These are phyloP conservation scores for Eucalyptus pauciflora DNA, from an alignment of 345 rosid genomes.

Conservation along the genomic window DNA sequence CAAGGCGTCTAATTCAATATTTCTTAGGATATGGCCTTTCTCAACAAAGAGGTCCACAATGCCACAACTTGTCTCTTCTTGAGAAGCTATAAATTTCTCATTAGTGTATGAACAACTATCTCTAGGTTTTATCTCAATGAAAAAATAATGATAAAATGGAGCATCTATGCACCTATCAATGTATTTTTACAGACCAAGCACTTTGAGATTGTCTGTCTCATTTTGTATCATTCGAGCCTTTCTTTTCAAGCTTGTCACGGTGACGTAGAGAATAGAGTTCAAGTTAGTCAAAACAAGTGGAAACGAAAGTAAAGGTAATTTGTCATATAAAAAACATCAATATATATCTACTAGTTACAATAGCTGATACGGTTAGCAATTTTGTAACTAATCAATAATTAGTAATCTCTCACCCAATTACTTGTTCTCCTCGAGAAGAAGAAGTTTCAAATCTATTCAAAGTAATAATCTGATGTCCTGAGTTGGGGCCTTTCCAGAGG, in stretches of 20 bases:
- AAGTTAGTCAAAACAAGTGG: fast-evolving
- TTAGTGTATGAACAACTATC: neutral
- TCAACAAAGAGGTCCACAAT: neutral
- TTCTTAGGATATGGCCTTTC: neutral
- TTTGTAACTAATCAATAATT: neutral
- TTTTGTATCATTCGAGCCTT: neutral
- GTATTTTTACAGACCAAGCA: neutral
- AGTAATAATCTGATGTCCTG: too few species aligned
- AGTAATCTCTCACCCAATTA: neutral
- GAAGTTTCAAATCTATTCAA: neutral
- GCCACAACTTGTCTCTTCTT: neutral
- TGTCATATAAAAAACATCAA: neutral
- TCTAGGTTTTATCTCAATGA: neutral
- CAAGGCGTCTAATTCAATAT: neutral
- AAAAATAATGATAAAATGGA: neutral
- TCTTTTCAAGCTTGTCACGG: neutral
- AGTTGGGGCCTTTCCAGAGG: neutral
- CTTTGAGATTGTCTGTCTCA: fast-evolving
- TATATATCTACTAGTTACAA: neutral
- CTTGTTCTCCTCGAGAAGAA: neutral
- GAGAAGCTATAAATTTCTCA: neutral
- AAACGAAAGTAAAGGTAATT: neutral
- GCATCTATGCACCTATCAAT: neutral
- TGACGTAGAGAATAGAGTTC: neutral
- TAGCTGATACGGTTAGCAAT: neutral